These are phyloP conservation scores for Penicillium argentinense DNA, from an alignment of 495 filamentous ascomycete genomes.

Conservation along the genomic window DNA sequence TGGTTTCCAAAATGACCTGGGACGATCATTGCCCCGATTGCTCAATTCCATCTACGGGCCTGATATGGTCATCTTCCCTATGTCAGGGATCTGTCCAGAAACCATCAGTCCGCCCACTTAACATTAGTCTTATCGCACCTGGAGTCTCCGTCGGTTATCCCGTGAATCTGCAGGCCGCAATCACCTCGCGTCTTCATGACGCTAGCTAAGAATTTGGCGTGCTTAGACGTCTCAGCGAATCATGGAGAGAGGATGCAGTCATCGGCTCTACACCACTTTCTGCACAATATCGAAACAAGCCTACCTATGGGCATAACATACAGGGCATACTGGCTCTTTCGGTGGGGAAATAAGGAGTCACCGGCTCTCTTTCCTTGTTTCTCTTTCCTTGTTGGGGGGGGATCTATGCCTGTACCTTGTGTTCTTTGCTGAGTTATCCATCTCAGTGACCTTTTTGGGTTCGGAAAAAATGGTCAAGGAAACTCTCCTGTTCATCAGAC, in stretches of 20 bases:
- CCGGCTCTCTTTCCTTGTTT: no score
- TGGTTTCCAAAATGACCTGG: neutral
- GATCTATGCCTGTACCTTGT: neutral
- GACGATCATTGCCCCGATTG: slow-evolving; percentile 17
- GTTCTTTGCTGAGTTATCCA: neutral
- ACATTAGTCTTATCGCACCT: slow-evolving; percentile 4
- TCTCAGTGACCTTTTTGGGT: neutral
- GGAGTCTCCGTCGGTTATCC: slow-evolving; percentile 11
- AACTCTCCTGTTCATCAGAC: slow-evolving; percentile 3
- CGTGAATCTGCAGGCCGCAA: no score
- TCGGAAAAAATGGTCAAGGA: neutral
- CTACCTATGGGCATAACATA: no score
- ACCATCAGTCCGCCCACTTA: neutral
- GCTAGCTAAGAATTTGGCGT: no score
- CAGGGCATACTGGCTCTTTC: no score
- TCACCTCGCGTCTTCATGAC: no score
- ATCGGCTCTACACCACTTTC: no score
- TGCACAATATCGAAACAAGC: no score
- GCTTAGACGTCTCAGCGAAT: no score
- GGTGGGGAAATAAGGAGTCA: no score
- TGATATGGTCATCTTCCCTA: slow-evolving; percentile 4
- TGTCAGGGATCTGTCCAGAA: neutral
- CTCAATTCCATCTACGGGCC: slow-evolving; percentile 2
- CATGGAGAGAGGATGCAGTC: no score
- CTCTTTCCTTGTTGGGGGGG: no score